phyloP scores from a whole-genome alignment of 2,329 filamentous ascomycete species.

The Clarireedia sp. region DNA sequence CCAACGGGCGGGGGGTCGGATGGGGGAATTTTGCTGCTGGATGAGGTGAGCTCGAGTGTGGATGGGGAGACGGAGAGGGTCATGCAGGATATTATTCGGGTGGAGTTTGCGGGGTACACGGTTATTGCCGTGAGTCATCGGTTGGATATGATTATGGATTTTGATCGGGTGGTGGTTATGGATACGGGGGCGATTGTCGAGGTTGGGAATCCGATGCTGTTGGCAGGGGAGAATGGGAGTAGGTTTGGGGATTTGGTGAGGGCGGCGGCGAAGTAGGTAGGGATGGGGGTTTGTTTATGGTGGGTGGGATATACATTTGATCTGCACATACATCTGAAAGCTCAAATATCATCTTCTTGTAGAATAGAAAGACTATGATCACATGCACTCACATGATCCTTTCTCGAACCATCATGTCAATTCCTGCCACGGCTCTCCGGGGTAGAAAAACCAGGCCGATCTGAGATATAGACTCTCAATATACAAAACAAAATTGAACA shows the following conservation, averaged over 20 bases:
- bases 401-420: too few species aligned
- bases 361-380: too few species aligned
- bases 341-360: too few species aligned
- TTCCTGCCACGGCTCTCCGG: too few species aligned
- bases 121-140: constrained; percentile 35
- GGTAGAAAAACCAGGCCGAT: too few species aligned
- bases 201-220: constrained; percentile 1
- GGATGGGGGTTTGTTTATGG: too few species aligned
- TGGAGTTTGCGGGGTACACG: constrained; percentile 46
- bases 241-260: constrained; percentile 13
- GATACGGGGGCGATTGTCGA: constrained; percentile 30
- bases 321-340: too few species aligned
- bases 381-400: too few species aligned
- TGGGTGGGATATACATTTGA: too few species aligned
- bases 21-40: constrained; percentile 31
- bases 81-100: constrained; percentile 46
- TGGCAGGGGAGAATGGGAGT: constrained; percentile 7
- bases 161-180: constrained; percentile 43
- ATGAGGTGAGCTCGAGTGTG: constrained; percentile 25
- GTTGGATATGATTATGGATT: constrained; percentile 39
- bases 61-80: constrained; percentile 43
- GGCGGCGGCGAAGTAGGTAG: background rate
- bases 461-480: too few species aligned
- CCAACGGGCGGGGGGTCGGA: constrained; percentile 14
- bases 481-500: too few species aligned